Base-by-base conservation (phyloP, 805 yeast species). In the Sugiyamaella mastotermitis region DNA sequence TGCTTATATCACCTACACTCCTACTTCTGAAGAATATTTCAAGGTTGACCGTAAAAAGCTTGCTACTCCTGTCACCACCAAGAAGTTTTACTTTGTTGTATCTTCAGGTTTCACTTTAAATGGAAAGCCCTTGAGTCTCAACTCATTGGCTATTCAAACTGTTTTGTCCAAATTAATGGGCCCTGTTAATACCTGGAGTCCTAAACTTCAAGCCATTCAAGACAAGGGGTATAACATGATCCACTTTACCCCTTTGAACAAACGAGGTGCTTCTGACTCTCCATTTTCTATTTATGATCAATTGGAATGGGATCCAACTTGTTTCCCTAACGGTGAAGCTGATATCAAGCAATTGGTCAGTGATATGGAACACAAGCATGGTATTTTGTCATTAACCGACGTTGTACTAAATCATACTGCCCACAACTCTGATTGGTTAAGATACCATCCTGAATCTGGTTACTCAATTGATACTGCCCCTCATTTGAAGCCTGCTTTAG, bases 321-420 rank as follows among this genome's bases (percentile, higher is more conserved):
- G 78, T 17, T 90, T 92, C 56, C 64, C 67, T 21, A 56, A 68
- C 35, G 69, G 71, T 33, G 68, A 67, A 18, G 60, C 64, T 0
- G 79, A 81, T 31, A 84, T 88, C 2, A 53, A 55, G 14, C 36
- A 54, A 3, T 65, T 83, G 55, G 72, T 83, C 3, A 37, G 58
- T 1, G 50, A 56, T 5, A 61, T 82, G 52, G 76, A 77, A 48
- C 49, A 63, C 15, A 63, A 79, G 18, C 68, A 80, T 49, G 74
- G 74, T 4, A 69, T 90, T 42, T 66, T 90, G 29, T 71, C 95
- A 0, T 66, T 90, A 64, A 85, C 96, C 1, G 98, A 90, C 60
- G 80, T 92, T 21, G 97, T 90, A 1, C 79, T 87, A 70, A 90
- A 90, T 57, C 98, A 90, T 56, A 90, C 97, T 0, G 96, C 97